phyloP scores from a whole-genome alignment of 2,329 filamentous ascomycete species.

The Samsoniella hepiali region DNA sequence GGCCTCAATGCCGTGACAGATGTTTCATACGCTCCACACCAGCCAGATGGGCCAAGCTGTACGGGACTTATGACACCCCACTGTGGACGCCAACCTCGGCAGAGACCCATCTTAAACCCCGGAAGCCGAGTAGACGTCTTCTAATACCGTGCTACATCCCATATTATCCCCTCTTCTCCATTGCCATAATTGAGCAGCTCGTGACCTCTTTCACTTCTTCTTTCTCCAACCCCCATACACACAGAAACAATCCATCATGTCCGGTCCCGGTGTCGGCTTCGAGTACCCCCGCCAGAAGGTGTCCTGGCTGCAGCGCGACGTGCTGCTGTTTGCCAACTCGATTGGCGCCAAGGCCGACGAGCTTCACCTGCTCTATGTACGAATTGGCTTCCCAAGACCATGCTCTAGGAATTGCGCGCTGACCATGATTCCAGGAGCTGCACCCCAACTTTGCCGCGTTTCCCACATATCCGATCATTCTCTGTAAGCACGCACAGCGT shows the following conservation, averaged over 20 bases:
- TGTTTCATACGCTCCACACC: too few species aligned
- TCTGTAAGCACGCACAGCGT: slow-evolving; percentile 51
- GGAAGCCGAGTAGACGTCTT: slow-evolving; percentile 4
- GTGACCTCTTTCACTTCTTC: neutral
- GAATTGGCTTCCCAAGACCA: slow-evolving; percentile 25
- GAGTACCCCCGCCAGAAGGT: slow-evolving; percentile 75
- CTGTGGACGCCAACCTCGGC: slow-evolving; percentile 15
- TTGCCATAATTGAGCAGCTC: neutral
- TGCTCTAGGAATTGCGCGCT: neutral
- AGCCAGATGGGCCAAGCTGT: too few species aligned
- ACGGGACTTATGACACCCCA: too few species aligned
- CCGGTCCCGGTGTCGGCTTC: slow-evolving; percentile 64
- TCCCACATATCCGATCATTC: slow-evolving; percentile 80
- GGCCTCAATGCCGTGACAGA: too few species aligned
- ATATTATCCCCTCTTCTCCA: neutral
- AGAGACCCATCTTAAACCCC: slow-evolving; percentile 13
- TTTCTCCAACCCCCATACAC: neutral
- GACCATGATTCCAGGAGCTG: slow-evolving; percentile 60
- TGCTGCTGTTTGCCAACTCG: slow-evolving; percentile 83
- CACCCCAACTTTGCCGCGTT: slow-evolving; percentile 85
- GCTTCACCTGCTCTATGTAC: slow-evolving; percentile 87
- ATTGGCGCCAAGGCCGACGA: slow-evolving; percentile 84
- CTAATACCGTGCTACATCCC: neutral
- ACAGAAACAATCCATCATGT: slow-evolving; percentile 27
- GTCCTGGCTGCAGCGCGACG: slow-evolving; percentile 83